Evolutionary conservation across 2,329 filamentous ascomycete genomes (phyloP).

Genomic region (Emergomyces africanus): DNA sequence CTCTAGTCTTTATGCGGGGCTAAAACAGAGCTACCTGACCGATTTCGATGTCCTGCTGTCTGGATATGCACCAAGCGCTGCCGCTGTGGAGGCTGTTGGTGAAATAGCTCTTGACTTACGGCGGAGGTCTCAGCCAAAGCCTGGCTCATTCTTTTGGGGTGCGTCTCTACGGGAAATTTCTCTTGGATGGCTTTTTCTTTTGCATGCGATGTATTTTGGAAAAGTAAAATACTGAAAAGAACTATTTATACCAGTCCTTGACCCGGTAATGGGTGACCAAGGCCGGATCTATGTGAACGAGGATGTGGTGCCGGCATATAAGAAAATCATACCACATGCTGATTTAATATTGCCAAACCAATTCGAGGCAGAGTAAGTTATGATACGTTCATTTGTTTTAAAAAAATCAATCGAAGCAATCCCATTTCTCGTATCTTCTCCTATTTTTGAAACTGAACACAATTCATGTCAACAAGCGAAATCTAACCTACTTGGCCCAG

Average conservation of each 20-base stretch:
- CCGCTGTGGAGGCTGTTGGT: constrained; percentile 72
- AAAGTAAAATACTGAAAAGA: not conserved
- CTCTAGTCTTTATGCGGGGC: constrained; percentile 66
- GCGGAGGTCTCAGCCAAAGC: constrained; percentile 45
- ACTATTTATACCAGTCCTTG: constrained; percentile 48
- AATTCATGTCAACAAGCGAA: not conserved
- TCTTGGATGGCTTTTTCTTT: not conserved
- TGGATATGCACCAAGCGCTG: constrained; percentile 83
- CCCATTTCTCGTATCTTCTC: not conserved
- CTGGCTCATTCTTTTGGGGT: constrained; percentile 83
- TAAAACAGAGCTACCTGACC: constrained; percentile 71
- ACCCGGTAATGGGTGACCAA: constrained; percentile 98
- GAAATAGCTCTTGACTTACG: constrained; percentile 71
- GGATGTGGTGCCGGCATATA: constrained; percentile 86
- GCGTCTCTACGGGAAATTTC: constrained; percentile 11
- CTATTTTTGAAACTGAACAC: not conserved
- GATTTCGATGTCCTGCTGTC: constrained; percentile 91
- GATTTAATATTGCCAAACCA: constrained; percentile 94
- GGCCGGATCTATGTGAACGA: constrained; percentile 82
- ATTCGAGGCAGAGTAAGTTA: constrained; percentile 79
- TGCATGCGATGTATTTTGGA: not conserved
- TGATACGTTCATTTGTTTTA: not conserved
- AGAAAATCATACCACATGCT: constrained; percentile 61
- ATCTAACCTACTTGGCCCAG: constrained; percentile 32
- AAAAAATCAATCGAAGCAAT: not conserved